phyloP scores from a whole-genome alignment of 2,329 filamentous ascomycete genomes.

The Arachnomyces sp. region DNA sequence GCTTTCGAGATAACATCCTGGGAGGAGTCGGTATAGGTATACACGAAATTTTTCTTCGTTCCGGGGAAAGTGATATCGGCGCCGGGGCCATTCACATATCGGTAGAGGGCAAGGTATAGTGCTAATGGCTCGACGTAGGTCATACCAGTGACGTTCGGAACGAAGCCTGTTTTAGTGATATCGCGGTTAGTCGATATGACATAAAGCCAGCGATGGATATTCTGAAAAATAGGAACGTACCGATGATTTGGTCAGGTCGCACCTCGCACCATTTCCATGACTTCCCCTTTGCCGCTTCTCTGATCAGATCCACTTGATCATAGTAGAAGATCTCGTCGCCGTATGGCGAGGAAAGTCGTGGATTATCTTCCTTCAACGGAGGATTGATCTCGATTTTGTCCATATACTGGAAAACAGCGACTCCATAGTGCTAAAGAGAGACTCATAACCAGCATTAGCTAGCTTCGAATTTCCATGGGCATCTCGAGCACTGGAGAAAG shows the following conservation, averaged over 20 bases:
- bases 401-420: constrained; percentile 20
- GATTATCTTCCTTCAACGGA: constrained; percentile 32
- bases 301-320: constrained; percentile 35
- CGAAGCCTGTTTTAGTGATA: constrained; percentile 26
- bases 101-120: constrained; percentile 31
- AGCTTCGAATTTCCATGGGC: constrained; percentile 5
- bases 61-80: constrained; percentile 31
- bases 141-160: constrained; percentile 38
- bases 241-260: constrained; percentile 36
- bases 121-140: constrained; percentile 34
- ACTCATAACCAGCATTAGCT: constrained; percentile 9
- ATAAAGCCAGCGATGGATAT: not conserved
- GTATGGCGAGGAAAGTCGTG: constrained; percentile 35
- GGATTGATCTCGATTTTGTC: constrained; percentile 19
- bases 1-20: constrained; percentile 24
- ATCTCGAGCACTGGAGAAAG: constrained; percentile 21
- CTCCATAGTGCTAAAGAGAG: constrained; percentile 21
- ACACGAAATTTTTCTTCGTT: constrained; percentile 24
- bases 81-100: constrained; percentile 28
- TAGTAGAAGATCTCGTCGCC: constrained; percentile 42
- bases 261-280: constrained; percentile 38
- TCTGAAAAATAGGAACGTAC: constrained; percentile 4
- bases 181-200: not conserved
- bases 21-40: constrained; percentile 28
- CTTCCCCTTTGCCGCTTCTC: constrained; percentile 28